Conservation (phyloP, 2,329 filamentous ascomycete genomes). For the Sclerotiophoma versabilis region DNA sequence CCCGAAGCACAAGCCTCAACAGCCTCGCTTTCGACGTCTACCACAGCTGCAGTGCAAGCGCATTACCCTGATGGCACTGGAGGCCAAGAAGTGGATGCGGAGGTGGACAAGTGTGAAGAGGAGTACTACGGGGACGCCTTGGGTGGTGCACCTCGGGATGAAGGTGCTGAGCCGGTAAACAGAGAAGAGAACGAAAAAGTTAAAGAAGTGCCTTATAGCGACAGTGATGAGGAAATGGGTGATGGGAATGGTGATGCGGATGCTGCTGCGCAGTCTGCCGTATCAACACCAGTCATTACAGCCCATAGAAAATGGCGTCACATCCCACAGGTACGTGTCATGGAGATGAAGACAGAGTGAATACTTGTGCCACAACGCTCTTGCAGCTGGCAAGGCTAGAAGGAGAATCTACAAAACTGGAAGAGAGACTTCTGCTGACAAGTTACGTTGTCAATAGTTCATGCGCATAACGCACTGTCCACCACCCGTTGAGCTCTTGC, state of each 20-base stretch:
- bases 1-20: not conserved
- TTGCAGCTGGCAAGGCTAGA: no score
- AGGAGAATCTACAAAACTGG: not conserved
- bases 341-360: not conserved
- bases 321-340: constrained; percentile 28
- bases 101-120: not conserved
- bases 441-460: constrained; percentile 23
- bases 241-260: constrained; percentile 8
- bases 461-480: constrained; percentile 41
- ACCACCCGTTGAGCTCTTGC: constrained; percentile 39
- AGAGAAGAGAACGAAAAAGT: constrained; percentile 5
- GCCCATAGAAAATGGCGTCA: constrained; percentile 42
- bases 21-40: not conserved
- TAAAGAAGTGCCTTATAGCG: constrained; percentile 1
- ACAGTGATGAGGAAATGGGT: constrained; percentile 10
- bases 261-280: constrained; percentile 2
- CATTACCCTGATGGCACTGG: not conserved
- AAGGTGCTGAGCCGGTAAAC: constrained; percentile 3
- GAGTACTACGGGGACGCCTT: no score
- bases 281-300: constrained; percentile 20
- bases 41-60: not conserved
- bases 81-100: not conserved
- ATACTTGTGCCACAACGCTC: no score
- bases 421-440: constrained; percentile 1
- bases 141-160: constrained; percentile 5